Conservation (phyloP, 345 rosid species). For the Eucalyptus albens region DNA sequence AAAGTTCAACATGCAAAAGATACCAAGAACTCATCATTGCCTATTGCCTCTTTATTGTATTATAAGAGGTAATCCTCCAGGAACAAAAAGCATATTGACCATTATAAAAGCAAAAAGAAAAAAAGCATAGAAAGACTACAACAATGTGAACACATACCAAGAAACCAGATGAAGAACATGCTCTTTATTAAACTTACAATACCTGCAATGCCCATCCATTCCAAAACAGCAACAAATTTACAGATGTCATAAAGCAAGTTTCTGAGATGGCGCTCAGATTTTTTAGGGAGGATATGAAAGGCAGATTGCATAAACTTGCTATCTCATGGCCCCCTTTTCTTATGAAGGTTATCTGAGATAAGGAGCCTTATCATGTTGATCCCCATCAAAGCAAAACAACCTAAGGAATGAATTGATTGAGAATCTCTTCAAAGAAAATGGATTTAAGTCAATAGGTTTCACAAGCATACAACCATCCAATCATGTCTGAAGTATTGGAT, state of each 20-base stretch:
- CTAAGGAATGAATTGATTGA: neutral
- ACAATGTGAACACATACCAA: neutral
- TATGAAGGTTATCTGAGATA: neutral
- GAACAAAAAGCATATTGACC: neutral
- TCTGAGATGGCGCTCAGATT: neutral
- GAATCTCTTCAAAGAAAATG: neutral
- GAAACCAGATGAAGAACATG: neutral
- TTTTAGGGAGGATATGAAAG: neutral
- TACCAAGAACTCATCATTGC: neutral
- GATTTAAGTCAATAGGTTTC: neutral
- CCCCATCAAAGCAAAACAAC: neutral
- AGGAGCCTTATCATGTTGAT: neutral
- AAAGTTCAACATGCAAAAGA: neutral
- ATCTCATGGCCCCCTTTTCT: neutral
- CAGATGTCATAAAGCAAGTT: neutral
- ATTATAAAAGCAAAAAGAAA: neutral
- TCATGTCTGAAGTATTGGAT: neutral
- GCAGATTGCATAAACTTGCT: neutral
- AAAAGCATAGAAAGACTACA: neutral
- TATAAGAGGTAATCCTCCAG: neutral
- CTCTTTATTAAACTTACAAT: neutral
- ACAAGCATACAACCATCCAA: neutral
- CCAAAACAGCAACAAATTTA: neutral
- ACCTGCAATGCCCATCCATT: neutral
- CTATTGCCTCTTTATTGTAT: neutral